Conservation (phyloP, 2,329 filamentous ascomycete genomes). For the Claviceps africana region DNA sequence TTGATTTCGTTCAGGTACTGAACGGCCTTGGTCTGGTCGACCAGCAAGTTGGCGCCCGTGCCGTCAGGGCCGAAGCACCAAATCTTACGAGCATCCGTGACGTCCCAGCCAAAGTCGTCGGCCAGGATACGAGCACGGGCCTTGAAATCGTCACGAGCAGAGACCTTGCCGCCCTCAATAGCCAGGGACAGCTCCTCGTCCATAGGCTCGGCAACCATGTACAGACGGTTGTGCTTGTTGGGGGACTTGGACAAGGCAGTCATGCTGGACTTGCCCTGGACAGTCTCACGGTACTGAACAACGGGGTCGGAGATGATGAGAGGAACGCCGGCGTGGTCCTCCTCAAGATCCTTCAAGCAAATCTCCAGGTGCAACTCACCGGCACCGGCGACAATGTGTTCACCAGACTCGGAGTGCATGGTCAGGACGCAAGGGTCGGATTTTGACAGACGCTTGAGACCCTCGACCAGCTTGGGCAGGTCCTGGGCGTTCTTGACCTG, state of each 20-base stretch:
- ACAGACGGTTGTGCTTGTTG: conserved; percentile 99
- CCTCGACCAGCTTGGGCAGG: conserved; percentile 98
- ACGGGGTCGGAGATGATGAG: conserved; percentile 97
- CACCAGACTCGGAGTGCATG: conserved; percentile 77
- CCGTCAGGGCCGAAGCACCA: conserved; percentile 99
- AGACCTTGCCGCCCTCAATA: conserved; percentile 87
- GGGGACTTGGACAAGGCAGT: conserved; percentile 97
- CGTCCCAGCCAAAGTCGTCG: conserved; percentile 97
- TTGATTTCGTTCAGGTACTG: conserved; percentile 99
- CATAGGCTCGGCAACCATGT: conserved; percentile 83
- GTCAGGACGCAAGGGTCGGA: conserved; percentile 97
- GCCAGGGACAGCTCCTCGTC: conserved; percentile 80
- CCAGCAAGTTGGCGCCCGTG: conserved; percentile 91
- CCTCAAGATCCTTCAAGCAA: conserved; percentile 99
- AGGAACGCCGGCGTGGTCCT: conserved; percentile 97
- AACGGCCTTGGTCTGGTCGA: conserved; percentile 99
- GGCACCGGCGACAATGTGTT: conserved; percentile 97
- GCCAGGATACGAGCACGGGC: conserved; percentile 87
- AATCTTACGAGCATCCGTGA: conserved; percentile 99
- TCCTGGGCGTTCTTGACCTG: conserved; percentile 99
- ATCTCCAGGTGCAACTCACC: conserved; percentile 99
- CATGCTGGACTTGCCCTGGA: conserved; percentile 72
- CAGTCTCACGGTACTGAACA: conserved; percentile 97
- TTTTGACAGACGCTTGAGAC: conserved; percentile 99
- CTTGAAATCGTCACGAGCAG: conserved; percentile 97